Conservation (phyloP, 441 rosid genomes). For the Populus hybrid region DNA sequence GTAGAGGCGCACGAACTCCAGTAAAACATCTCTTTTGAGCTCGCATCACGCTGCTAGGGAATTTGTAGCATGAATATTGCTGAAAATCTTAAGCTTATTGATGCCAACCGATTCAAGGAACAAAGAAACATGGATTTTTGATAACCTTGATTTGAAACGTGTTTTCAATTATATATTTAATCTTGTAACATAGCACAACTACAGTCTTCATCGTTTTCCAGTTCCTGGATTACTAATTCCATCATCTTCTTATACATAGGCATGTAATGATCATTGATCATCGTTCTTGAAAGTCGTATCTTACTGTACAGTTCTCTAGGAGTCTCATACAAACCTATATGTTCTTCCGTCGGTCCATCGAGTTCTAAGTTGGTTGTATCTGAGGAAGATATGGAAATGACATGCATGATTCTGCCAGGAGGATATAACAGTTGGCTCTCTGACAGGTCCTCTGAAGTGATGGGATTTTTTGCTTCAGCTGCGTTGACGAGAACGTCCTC, state of each 20-base stretch:
- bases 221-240: constrained; percentile 64
- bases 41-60: too few relatives aligned
- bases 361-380: constrained; percentile 27
- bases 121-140: too few relatives aligned
- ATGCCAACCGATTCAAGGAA: too few relatives aligned
- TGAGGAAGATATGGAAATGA: constrained; percentile 42
- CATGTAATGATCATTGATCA: constrained; percentile 98
- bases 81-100: too few relatives aligned
- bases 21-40: not conserved
- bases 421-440: constrained; percentile 79
- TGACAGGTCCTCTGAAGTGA: constrained; percentile 36
- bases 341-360: constrained; percentile 29
- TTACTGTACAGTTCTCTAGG: constrained; percentile 87
- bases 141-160: not conserved
- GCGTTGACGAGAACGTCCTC: constrained; percentile 50
- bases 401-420: constrained; percentile 86
- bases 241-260: constrained; percentile 93
- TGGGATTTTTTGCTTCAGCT: constrained; percentile 34
- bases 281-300: constrained; percentile 79
- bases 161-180: not conserved
- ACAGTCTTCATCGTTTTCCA: constrained; percentile 41
- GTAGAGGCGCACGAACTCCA: constrained; percentile 10
- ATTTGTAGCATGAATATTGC: too few relatives aligned
- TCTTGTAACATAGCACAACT: constrained; percentile 7
- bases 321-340: constrained; percentile 61